Percentiles rank a stretch among this genome's conserved stretches.
phyloP scores from a whole-genome alignment of 2,329 filamentous ascomycete genomes.

The Endothia cerciana region DNA sequence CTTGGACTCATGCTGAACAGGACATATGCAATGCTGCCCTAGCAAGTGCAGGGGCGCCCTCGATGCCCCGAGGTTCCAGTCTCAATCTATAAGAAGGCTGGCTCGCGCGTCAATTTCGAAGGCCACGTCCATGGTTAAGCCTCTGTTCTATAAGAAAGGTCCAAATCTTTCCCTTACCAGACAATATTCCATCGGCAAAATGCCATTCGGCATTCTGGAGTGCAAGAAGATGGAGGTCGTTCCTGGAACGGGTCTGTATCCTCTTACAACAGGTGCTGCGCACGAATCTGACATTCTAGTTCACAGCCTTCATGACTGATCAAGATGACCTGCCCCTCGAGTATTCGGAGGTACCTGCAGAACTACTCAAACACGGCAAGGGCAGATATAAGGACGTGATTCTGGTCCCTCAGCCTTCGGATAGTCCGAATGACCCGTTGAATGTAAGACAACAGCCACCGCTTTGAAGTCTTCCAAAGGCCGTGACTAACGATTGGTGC shows the following conservation, averaged over 20 bases:
- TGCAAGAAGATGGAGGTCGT: slow-evolving; percentile 49
- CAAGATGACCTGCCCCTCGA: slow-evolving; percentile 50
- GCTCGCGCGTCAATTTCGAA: too few species aligned
- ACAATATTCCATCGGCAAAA: slow-evolving; percentile 31
- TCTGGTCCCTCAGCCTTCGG: slow-evolving; percentile 49
- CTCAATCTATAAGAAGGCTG: too few species aligned
- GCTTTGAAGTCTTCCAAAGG: slow-evolving; percentile 34
- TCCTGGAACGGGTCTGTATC: slow-evolving; percentile 49
- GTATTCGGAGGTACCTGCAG: slow-evolving; percentile 46
- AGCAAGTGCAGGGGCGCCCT: too few species aligned
- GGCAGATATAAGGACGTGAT: slow-evolving; percentile 37
- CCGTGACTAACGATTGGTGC: slow-evolving; percentile 29
- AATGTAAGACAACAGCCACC: slow-evolving; percentile 35
- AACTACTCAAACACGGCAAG: slow-evolving; percentile 45
- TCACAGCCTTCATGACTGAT: slow-evolving; percentile 49
- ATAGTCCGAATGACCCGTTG: slow-evolving; percentile 53
- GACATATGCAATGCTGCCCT: too few species aligned
- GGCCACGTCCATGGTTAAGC: background rate
- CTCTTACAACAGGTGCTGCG: background rate
- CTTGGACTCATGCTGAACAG: too few species aligned
- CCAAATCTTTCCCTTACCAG: too few species aligned
- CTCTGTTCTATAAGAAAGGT: background rate
- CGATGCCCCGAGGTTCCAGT: too few species aligned
- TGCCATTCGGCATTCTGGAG: slow-evolving; percentile 54
- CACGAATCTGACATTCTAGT: background rate